These are phyloP conservation scores for Aspergillus funiculosus DNA, from an alignment of 495 filamentous ascomycete species.

Conservation along the genomic window DNA sequence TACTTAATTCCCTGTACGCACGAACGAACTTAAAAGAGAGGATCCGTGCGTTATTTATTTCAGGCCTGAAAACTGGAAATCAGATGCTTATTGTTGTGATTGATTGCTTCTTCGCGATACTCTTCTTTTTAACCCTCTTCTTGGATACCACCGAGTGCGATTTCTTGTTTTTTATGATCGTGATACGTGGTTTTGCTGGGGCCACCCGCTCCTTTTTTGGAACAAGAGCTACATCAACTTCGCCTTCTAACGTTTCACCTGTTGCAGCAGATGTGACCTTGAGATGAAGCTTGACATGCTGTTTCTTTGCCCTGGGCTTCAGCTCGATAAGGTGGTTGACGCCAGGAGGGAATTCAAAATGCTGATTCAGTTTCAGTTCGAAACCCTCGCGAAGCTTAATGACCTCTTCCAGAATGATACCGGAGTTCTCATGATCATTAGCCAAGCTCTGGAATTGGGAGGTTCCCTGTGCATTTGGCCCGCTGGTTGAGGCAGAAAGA, in stretches of 20 bases:
- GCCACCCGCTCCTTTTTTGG: conserved; percentile 1
- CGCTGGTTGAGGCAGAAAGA: not conserved
- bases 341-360: not conserved
- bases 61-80: no score
- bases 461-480: not conserved
- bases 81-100: no score
- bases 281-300: conserved; percentile 8
- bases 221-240: conserved; percentile 8
- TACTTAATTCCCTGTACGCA: no score
- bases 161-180: no score
- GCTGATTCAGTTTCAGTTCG: conserved; percentile 5
- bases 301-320: conserved; percentile 6
- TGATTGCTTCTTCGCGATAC: no score
- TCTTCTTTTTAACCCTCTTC: no score
- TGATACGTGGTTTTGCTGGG: no score
- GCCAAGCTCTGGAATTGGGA: not conserved
- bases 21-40: no score
- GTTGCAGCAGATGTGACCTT: conserved; percentile 8
- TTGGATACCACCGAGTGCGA: no score
- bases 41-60: no score
- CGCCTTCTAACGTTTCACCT: conserved; percentile 13
- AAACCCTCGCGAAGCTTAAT: conserved; percentile 5
- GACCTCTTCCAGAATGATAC: conserved; percentile 7
- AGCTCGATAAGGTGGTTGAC: conserved; percentile 7
- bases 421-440: not conserved